Conservation (phyloP, 75 land plant genomes). For the Adiantum capillusveneris region DNA sequence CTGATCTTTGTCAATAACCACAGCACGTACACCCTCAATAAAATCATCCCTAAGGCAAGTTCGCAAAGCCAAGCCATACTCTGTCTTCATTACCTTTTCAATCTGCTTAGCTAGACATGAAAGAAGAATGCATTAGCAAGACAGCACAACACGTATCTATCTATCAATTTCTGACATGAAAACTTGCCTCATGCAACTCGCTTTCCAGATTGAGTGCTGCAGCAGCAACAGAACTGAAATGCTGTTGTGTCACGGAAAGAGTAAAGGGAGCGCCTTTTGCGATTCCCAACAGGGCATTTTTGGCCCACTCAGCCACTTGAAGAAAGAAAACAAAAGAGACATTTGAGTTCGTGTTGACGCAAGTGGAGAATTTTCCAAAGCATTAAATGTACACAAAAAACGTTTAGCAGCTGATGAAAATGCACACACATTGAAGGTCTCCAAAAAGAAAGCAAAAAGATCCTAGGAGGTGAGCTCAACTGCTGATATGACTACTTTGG, state of each 20-base stretch:
- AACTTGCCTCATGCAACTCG: not conserved
- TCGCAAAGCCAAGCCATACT: slow-evolving; percentile 77
- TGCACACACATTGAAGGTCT: too few species aligned
- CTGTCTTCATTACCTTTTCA: slow-evolving; percentile 78
- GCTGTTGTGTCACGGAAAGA: slow-evolving; percentile 59
- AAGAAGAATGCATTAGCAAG: slow-evolving; percentile 1
- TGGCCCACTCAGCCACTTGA: slow-evolving; percentile 86
- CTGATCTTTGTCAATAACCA: slow-evolving; percentile 92
- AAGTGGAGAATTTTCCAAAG: too few species aligned
- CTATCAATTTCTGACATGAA: not conserved
- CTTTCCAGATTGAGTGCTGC: not conserved
- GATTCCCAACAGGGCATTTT: slow-evolving; percentile 64
- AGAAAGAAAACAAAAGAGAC: too few species aligned
- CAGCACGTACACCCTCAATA: slow-evolving; percentile 95
- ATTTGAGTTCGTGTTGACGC: too few species aligned
- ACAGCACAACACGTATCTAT: not conserved
- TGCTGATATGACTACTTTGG: too few species aligned
- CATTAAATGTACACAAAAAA: too few species aligned
- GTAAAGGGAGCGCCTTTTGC: slow-evolving; percentile 93
- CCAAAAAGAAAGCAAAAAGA: too few species aligned
- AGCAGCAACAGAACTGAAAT: slow-evolving; percentile 66
- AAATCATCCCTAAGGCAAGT: slow-evolving; percentile 70
- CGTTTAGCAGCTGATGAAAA: too few species aligned
- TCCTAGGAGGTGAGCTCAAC: too few species aligned
- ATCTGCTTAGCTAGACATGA: slow-evolving; percentile 39